phyloP scores from a whole-genome alignment of 768 basidiomycete genomes.

The Psilocybe cyanescens region DNA sequence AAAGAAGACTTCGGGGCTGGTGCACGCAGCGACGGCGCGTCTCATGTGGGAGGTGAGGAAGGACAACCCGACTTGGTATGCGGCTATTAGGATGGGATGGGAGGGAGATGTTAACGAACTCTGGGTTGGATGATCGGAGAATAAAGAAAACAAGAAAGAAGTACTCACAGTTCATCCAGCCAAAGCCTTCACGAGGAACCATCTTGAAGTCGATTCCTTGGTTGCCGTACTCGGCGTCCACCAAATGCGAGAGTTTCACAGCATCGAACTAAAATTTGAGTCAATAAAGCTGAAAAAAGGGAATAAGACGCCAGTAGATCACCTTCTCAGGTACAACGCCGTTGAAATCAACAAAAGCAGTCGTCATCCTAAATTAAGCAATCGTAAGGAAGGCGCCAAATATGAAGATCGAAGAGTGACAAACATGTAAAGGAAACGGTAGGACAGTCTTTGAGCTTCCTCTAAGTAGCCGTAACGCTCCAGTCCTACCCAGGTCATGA shows the following conservation, averaged over 20 bases:
- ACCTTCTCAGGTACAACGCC: slow-evolving; percentile 98
- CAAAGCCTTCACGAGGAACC: slow-evolving; percentile 96
- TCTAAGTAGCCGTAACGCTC: slow-evolving; percentile 96
- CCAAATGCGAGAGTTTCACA: slow-evolving; percentile 92
- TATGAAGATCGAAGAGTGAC: slow-evolving; percentile 7
- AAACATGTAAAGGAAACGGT: slow-evolving; percentile 97
- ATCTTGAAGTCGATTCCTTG: slow-evolving; percentile 98
- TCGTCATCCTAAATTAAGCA: slow-evolving; percentile 81
- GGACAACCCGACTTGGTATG: slow-evolving; percentile 95
- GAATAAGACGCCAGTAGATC: slow-evolving; percentile 10
- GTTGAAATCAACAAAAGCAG: slow-evolving; percentile 95
- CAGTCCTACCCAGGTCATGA: slow-evolving; percentile 97
- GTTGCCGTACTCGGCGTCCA: slow-evolving; percentile 97
- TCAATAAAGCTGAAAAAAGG: slow-evolving; percentile 5
- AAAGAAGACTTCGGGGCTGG: slow-evolving; percentile 91
- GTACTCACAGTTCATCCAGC: slow-evolving; percentile 92
- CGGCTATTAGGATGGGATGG: slow-evolving; percentile 51
- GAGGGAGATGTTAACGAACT: slow-evolving; percentile 7
- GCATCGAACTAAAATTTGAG: slow-evolving; percentile 85
- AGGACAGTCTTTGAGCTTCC: slow-evolving; percentile 91
- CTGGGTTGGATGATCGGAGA: not conserved
- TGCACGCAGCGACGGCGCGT: slow-evolving; percentile 93
- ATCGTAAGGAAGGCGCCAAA: not conserved
- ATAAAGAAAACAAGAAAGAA: not conserved
- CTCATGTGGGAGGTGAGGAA: slow-evolving; percentile 95